Conservation (phyloP, 768 basidiomycete species). For the Leccinum broughii region DNA sequence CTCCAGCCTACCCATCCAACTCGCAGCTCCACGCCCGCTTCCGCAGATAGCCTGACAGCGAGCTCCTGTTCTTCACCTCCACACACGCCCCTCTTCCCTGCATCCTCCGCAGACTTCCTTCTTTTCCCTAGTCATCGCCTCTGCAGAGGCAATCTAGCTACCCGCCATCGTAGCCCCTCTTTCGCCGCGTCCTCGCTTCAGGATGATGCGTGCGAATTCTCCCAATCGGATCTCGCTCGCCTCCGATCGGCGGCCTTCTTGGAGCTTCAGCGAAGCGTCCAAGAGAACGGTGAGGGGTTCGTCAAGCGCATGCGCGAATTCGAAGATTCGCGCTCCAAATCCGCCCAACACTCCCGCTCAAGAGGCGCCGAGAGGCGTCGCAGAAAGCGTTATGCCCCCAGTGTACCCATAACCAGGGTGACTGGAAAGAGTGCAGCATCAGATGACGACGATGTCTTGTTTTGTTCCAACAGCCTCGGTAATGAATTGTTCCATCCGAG, state of each 20-base stretch:
- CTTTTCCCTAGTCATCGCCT: slow-evolving; percentile 37
- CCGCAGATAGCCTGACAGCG: slow-evolving; percentile 29
- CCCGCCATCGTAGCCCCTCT: slow-evolving; percentile 24
- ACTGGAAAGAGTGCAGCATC: slow-evolving; percentile 23
- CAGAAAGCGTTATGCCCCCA: slow-evolving; percentile 40
- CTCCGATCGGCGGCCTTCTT: slow-evolving; percentile 64
- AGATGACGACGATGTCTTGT: slow-evolving; percentile 54
- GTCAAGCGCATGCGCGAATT: slow-evolving; percentile 74
- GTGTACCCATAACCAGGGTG: slow-evolving; percentile 15
- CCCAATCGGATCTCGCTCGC: slow-evolving; percentile 38
- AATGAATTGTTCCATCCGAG: slow-evolving; percentile 21
- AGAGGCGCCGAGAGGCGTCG: slow-evolving; percentile 44
- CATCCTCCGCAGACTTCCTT: slow-evolving; percentile 51
- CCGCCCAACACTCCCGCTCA: slow-evolving; percentile 38
- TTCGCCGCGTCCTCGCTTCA: slow-evolving; percentile 17
- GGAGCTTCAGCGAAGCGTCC: slow-evolving; percentile 62
- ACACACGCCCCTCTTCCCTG: slow-evolving; percentile 42
- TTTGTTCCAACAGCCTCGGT: slow-evolving; percentile 39
- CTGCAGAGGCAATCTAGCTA: slow-evolving; percentile 4
- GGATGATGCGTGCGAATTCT: slow-evolving; percentile 24
- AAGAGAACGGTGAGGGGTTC: slow-evolving; percentile 65
- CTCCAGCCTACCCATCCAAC: slow-evolving; percentile 21
- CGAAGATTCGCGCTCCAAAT: slow-evolving; percentile 52
- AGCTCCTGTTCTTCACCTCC: slow-evolving; percentile 30
- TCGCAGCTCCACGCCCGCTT: slow-evolving; percentile 32